These are phyloP conservation scores for Pisolithus tinctorius DNA, from an alignment of 768 basidiomycete genomes.

Conservation along the genomic window DNA sequence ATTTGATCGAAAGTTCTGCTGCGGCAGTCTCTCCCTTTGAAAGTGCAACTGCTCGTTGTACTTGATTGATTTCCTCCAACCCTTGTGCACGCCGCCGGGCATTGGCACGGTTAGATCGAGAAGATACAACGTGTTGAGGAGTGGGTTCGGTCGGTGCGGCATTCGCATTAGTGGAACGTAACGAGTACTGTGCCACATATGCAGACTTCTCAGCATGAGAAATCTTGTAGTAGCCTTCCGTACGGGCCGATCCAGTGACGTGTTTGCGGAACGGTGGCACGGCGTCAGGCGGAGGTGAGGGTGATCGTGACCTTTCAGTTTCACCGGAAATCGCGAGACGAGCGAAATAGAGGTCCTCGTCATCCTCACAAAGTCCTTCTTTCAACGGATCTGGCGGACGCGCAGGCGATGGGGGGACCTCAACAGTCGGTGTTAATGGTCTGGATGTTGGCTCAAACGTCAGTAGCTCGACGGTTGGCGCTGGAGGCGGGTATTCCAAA, in stretches of 20 bases:
- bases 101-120: constrained; percentile 86
- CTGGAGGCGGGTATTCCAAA: constrained; percentile 42
- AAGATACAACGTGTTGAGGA: constrained; percentile 58
- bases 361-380: constrained; percentile 67
- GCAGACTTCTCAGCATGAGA: constrained; percentile 85
- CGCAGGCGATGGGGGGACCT: constrained; percentile 32
- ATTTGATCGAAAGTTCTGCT: constrained; percentile 79
- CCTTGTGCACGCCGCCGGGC: constrained; percentile 88
- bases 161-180: constrained; percentile 43
- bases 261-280: constrained; percentile 65
- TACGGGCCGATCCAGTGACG: constrained; percentile 79
- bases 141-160: constrained; percentile 38
- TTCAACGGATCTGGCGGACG: constrained; percentile 48
- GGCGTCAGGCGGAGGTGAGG: constrained; percentile 32
- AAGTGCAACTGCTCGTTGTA: constrained; percentile 71
- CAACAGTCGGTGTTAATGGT: constrained; percentile 47
- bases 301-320: constrained; percentile 16
- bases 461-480: constrained; percentile 45
- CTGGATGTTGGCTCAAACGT: constrained; percentile 39
- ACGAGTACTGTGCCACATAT: constrained; percentile 86
- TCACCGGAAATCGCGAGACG: constrained; percentile 31
- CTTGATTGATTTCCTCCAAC: constrained; percentile 90
- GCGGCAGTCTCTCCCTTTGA: constrained; percentile 70
- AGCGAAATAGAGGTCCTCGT: constrained; percentile 83
- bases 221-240: constrained; percentile 95